Evolutionary conservation across 768 basidiomycete species (phyloP).

Genomic region (Hypsizygus marmoreus): DNA sequence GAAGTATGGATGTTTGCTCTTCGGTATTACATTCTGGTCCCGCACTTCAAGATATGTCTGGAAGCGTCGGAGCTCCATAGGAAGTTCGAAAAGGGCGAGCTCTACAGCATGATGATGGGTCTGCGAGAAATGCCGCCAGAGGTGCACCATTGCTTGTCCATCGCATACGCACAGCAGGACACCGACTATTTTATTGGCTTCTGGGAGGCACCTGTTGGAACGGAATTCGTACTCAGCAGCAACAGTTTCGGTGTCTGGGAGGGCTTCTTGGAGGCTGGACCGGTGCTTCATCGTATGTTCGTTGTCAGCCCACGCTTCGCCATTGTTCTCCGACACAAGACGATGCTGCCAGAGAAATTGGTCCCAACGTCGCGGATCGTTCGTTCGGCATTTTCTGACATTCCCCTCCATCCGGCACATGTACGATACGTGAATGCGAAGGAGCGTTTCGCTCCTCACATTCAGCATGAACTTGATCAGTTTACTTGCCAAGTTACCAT

Average conservation of each 20-base stretch:
- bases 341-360: conserved; percentile 1
- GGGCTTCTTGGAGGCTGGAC: conserved; percentile 13
- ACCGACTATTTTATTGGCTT: conserved; percentile 23
- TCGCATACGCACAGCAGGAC: conserved; percentile 17
- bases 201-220: conserved; percentile 25
- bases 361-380: conserved; percentile 11
- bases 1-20: conserved; percentile 27
- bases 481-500: conserved; percentile 24
- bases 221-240: conserved; percentile 29
- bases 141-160: conserved; percentile 20
- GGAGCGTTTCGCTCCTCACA: conserved; percentile 1
- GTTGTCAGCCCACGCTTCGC: conserved; percentile 30
- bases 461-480: conserved; percentile 13
- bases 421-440: neutral
- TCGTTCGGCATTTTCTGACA: neutral
- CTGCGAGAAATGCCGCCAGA: too few species aligned
- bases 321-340: conserved; percentile 20
- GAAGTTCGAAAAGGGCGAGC: conserved; percentile 1
- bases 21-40: conserved; percentile 26
- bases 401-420: conserved; percentile 1
- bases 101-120: conserved; percentile 1
- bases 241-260: conserved; percentile 33
- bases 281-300: conserved; percentile 25
- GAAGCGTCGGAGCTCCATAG: conserved; percentile 7
- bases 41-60: conserved; percentile 19